Evolutionary conservation across 306 rosid genomes (phyloP).

Genomic region (Morella rubra): DNA sequence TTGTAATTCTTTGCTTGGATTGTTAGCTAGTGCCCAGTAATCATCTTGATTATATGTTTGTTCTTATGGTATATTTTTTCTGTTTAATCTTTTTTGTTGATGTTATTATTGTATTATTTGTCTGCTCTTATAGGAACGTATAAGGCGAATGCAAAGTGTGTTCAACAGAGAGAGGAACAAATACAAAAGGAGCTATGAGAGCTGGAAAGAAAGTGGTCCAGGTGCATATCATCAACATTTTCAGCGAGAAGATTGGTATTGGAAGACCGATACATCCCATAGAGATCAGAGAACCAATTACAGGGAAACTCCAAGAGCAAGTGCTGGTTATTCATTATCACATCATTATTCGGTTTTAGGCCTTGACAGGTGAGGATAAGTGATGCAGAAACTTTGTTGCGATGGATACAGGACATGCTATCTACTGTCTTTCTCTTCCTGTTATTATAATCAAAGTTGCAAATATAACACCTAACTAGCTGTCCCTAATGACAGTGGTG

Average conservation of each 20-base stretch:
- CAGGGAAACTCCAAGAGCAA: conserved; percentile 64
- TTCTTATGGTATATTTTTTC: neutral
- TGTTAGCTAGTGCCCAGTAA: neutral
- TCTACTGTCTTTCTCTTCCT: neutral
- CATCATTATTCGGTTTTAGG: conserved; percentile 96
- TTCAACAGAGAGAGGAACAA: conserved; percentile 96
- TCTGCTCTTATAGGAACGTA: conserved; percentile 67
- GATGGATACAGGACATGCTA: neutral
- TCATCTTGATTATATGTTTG: neutral
- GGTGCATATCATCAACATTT: conserved; percentile 66
- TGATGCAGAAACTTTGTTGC: neutral
- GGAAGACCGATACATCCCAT: conserved; percentile 77
- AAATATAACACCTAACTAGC: neutral
- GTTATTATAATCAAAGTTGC: neutral
- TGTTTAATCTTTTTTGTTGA: neutral
- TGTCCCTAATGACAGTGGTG: neutral
- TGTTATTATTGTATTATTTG: neutral
- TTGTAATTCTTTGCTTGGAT: neutral
- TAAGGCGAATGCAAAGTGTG: conserved; percentile 97
- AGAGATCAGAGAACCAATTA: conserved; percentile 59
- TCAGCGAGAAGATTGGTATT: conserved; percentile 98
- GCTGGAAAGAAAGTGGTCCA: conserved; percentile 73
- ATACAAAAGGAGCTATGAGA: conserved; percentile 67
- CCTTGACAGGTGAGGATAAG: conserved; percentile 76
- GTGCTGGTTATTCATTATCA: conserved; percentile 60